Evolutionary conservation across 805 yeast genomes (phyloP), one percentile per base, ranked within the genome.

Genomic region (Metahyphopichia silvanorum): DNA sequence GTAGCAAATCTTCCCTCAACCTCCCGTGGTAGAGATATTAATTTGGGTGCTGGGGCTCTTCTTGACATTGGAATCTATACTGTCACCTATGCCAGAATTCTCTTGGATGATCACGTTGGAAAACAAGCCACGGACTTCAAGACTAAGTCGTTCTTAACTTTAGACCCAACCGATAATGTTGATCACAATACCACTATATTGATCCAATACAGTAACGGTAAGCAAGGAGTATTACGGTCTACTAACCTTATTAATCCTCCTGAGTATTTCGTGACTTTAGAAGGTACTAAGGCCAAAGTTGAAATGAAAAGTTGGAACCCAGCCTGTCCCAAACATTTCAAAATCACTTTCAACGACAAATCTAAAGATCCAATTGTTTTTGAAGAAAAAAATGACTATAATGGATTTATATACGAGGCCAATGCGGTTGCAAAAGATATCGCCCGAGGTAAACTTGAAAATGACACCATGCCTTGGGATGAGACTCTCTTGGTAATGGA

Each of bases 341-440:
- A 51, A 27, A 56, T 69, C 29, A 53, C 52, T 18, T 58, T 57
- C 44, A 42, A 43, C 16, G 65, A 64, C 31, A 42, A 35, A 1
- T 8, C 33, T 3, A 36, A 47, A 4, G 42, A 43, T 18, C 39
- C 49, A 1, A 41, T 53, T 21, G 64, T 50, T 16, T 52, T 51
- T 34, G 51, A 57, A 24, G 67, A 63, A 33, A 50, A 57, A 16
- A 50, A 59, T 6, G 66, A 63, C 3, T 68, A 62, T 27, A 49
- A 57, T 29, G 83, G 83, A 0, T 69, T 75, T 48, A 71, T 70
- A 43, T 69, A 68, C 49, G 82, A 77, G 53, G 80, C 80, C 1
- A 69, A 74, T 43, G 77, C 73, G 4, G 68, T 66, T 19, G 80
- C 76, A 3, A 51, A 60, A 29, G 73, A 67, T 33, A 55, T 77